A percentile compares a stretch with the other conserved stretches of the same genome.
Evolutionary conservation across 2,329 filamentous ascomycete species (phyloP).

Genomic region (Alternaria sp.): DNA sequence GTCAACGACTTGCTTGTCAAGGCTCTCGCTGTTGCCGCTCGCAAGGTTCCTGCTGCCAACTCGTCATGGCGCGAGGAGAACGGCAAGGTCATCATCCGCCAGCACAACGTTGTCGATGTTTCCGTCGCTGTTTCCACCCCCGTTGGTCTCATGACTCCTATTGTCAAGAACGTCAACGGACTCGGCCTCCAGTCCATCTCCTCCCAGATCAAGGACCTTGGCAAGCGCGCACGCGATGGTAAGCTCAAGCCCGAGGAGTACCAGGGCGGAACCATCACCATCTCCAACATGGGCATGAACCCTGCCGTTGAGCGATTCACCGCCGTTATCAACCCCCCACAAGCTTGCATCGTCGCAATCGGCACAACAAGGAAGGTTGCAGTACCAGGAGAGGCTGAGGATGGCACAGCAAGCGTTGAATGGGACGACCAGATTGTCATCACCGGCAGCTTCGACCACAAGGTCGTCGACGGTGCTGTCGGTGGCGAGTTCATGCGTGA

Average conservation of each 20-base stretch:
- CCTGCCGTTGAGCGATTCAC: slow-evolving; percentile 94
- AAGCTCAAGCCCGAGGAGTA: slow-evolving; percentile 99
- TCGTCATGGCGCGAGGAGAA: slow-evolving; percentile 87
- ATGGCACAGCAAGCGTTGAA: slow-evolving; percentile 76
- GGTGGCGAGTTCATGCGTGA: slow-evolving; percentile 97
- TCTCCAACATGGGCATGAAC: slow-evolving; percentile 99
- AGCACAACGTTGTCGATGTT: slow-evolving; percentile 92
- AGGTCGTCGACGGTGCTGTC: slow-evolving; percentile 95
- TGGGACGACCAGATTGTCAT: slow-evolving; percentile 98
- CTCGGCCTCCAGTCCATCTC: slow-evolving; percentile 92
- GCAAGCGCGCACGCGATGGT: slow-evolving; percentile 93
- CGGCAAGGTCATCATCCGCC: slow-evolving; percentile 81
- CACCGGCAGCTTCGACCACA: slow-evolving; percentile 97
- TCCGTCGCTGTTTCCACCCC: slow-evolving; percentile 96
- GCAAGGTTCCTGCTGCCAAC: slow-evolving; percentile 96
- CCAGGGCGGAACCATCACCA: slow-evolving; percentile 98
- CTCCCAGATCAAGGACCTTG: slow-evolving; percentile 89
- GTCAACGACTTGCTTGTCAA: slow-evolving; percentile 99
- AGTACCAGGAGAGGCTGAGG: slow-evolving; percentile 82
- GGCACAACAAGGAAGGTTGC: slow-evolving; percentile 97
- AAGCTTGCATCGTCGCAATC: slow-evolving; percentile 93
- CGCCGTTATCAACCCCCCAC: slow-evolving; percentile 98
- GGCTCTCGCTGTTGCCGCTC: slow-evolving; percentile 85
- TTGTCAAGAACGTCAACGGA: slow-evolving; percentile 87
- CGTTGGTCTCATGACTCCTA: slow-evolving; percentile 93